Evolutionary conservation across 768 basidiomycete species (phyloP).

Genomic region (Suillus occidentalis): DNA sequence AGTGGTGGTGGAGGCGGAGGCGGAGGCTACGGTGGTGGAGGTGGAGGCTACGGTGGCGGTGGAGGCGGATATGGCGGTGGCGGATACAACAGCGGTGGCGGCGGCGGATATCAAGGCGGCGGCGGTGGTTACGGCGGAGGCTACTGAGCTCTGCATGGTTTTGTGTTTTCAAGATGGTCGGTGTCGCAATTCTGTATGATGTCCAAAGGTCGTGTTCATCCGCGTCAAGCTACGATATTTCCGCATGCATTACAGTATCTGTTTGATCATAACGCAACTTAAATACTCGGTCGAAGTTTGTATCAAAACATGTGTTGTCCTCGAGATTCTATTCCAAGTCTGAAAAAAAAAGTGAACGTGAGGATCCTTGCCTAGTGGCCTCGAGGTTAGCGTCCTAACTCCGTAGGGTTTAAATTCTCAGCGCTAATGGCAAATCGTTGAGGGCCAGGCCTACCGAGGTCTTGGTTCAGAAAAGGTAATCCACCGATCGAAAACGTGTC

Average conservation of each 20-base stretch:
- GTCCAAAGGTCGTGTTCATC: constrained; percentile 2
- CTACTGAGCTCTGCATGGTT: not conserved
- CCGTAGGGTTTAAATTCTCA: not conserved
- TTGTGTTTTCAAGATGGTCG: not conserved
- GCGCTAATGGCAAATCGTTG: not conserved
- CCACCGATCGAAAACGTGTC: not conserved
- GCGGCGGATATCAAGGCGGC: constrained; percentile 11
- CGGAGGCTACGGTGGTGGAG: constrained; percentile 13
- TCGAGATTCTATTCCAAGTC: not conserved
- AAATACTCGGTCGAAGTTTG: constrained; percentile 4
- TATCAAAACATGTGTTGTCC: constrained; percentile 1
- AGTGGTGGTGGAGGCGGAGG: constrained; percentile 27
- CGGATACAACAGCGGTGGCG: not conserved
- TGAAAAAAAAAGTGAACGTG: not conserved
- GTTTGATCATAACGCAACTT: constrained; percentile 3
- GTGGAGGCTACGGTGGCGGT: constrained; percentile 12
- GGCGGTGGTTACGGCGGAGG: constrained; percentile 9
- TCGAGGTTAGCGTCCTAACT: not conserved
- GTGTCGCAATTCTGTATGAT: constrained; percentile 6
- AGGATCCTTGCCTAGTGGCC: not conserved
- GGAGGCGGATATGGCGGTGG: constrained; percentile 10
- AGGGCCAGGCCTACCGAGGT: not conserved
- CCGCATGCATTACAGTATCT: constrained; percentile 7
- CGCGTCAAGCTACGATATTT: constrained; percentile 4
- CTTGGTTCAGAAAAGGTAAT: not conserved